Conservation (phyloP, 2,329 filamentous ascomycete genomes). For the Blastomyces gilchristii region DNA sequence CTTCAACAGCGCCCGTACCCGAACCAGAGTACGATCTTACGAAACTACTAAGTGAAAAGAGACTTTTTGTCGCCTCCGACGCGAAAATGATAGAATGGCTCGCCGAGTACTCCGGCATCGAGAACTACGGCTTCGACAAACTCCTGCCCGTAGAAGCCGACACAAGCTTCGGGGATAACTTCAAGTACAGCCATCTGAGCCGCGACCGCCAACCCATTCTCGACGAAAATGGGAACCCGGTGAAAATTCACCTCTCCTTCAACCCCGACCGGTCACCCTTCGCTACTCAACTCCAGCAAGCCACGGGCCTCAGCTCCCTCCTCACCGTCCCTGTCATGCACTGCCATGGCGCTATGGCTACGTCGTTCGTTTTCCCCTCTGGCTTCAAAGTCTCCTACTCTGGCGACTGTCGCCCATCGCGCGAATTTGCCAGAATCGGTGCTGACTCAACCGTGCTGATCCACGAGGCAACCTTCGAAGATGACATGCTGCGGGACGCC, state of each 20-base stretch:
- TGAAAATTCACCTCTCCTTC: conserved; percentile 20
- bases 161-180: conserved; percentile 15
- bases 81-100: conserved; percentile 64
- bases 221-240: conserved; percentile 10
- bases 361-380: conserved; percentile 64
- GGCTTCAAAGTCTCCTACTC: conserved; percentile 86
- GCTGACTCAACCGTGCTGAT: conserved; percentile 69
- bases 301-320: conserved; percentile 56
- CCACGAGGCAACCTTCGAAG: conserved; percentile 93
- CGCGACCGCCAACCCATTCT: conserved; percentile 6
- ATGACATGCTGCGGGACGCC: conserved; percentile 69
- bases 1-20: conserved; percentile 28
- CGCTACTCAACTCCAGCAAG: conserved; percentile 34
- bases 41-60: conserved; percentile 32
- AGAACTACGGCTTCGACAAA: conserved; percentile 60
- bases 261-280: neutral
- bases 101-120: conserved; percentile 65
- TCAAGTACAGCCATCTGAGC: conserved; percentile 21
- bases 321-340: conserved; percentile 61
- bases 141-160: conserved; percentile 42
- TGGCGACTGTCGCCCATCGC: conserved; percentile 78
- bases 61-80: conserved; percentile 59
- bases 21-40: conserved; percentile 24
- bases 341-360: conserved; percentile 67
- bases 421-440: conserved; percentile 60